Conservation (phyloP, 345 rosid species). For the Acer campestre region DNA sequence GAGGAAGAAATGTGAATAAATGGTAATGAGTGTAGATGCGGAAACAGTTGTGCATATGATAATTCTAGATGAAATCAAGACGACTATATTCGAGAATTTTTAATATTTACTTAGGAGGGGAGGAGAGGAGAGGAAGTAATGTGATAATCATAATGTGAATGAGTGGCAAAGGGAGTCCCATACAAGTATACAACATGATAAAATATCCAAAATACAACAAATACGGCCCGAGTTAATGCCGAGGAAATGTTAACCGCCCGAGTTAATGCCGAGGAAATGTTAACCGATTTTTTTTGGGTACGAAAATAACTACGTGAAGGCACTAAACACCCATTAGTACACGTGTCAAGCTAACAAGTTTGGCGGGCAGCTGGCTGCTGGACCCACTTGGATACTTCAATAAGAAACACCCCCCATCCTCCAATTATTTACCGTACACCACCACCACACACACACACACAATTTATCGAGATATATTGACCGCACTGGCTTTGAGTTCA, state of each 20-base stretch:
- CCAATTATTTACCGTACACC: conserved; percentile 31
- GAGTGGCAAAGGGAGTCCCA: neutral
- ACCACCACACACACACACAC: neutral
- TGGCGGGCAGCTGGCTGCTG: conserved; percentile 48
- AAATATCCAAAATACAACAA: conserved; percentile 14
- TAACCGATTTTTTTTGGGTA: conserved; percentile 13
- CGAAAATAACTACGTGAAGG: conserved; percentile 49
- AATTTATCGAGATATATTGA: conserved; percentile 27
- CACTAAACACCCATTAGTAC: conserved; percentile 52
- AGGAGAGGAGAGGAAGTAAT: no score
- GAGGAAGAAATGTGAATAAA: no score
- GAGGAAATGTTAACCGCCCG: conserved; percentile 12
- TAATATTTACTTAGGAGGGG: no score
- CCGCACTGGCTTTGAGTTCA: neutral
- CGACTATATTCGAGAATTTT: no score
- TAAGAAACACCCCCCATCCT: conserved; percentile 11
- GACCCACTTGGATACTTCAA: conserved; percentile 29
- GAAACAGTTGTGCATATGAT: no score
- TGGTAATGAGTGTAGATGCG: no score
- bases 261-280: neutral
- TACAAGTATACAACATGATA: no score
- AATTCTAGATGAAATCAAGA: neutral
- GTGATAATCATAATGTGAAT: no score
- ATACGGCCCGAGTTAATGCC: conserved; percentile 1
- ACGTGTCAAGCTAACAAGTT: conserved; percentile 50